Conservation (phyloP, 2,329 filamentous ascomycete species). For the Penicillium nordicum region DNA sequence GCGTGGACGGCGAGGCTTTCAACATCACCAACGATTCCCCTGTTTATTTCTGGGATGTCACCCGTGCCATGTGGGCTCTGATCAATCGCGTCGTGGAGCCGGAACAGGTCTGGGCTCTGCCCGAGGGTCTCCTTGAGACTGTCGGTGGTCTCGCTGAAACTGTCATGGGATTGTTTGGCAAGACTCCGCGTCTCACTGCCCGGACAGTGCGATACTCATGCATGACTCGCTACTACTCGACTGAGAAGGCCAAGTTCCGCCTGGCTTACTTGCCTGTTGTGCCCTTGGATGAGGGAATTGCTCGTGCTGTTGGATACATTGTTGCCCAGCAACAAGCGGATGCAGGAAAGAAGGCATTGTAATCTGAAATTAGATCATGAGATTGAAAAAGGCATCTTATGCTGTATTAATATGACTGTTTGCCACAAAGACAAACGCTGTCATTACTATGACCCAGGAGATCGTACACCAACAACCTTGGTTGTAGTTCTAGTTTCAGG, state of each 20-base stretch:
- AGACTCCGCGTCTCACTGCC: conserved; percentile 46
- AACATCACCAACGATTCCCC: conserved; percentile 88
- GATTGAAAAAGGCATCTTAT: conserved; percentile 14
- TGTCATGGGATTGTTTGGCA: conserved; percentile 43
- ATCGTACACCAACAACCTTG: too few species aligned
- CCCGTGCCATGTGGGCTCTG: conserved; percentile 69
- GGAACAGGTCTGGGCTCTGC: conserved; percentile 41
- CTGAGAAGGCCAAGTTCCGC: conserved; percentile 46
- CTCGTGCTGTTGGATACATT: conserved; percentile 45
- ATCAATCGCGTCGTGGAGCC: conserved; percentile 45
- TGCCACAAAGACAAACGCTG: neutral
- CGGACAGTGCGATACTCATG: conserved; percentile 47
- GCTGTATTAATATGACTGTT: conserved; percentile 20
- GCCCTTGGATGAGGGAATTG: conserved; percentile 45
- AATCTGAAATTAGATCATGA: conserved; percentile 13
- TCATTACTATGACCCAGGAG: too few species aligned
- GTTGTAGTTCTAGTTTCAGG: too few species aligned
- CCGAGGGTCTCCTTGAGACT: conserved; percentile 38
- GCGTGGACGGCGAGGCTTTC: conserved; percentile 80
- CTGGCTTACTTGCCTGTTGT: conserved; percentile 47
- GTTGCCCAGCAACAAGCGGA: conserved; percentile 33
- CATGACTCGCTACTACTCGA: conserved; percentile 49
- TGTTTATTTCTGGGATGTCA: conserved; percentile 88
- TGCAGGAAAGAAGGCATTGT: conserved; percentile 42
- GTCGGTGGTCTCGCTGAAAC: conserved; percentile 44